Evolutionary conservation across 345 rosid species (phyloP).

Genomic region (Physaria fendleri): DNA sequence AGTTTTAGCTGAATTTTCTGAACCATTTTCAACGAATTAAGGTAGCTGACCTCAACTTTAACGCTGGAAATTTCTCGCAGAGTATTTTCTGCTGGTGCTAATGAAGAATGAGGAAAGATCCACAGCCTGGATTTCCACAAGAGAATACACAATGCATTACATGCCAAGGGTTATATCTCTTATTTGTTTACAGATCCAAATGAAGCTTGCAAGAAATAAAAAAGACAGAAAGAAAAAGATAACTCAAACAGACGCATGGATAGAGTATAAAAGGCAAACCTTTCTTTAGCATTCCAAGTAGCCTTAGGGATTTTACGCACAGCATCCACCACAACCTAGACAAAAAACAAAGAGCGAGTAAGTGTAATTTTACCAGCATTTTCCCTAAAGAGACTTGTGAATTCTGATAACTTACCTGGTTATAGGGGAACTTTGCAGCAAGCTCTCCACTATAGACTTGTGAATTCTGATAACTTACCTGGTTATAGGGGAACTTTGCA

Average conservation of each 20-base stretch:
- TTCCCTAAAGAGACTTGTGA: neutral
- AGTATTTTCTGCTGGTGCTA: constrained; percentile 56
- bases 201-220: neutral
- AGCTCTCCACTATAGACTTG: no score
- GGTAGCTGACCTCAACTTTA: constrained; percentile 53
- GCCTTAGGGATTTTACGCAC: constrained; percentile 76
- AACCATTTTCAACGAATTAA: neutral
- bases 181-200: neutral
- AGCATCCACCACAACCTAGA: constrained; percentile 58
- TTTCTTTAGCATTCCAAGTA: constrained; percentile 88
- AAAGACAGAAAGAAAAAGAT: neutral
- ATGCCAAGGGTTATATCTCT: neutral
- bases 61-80: constrained; percentile 40
- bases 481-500: constrained; percentile 62
- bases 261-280: constrained; percentile 34
- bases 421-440: constrained; percentile 62
- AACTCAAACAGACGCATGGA: neutral
- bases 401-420: constrained; percentile 37
- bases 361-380: constrained; percentile 2
- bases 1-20: neutral
- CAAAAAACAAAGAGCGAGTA: constrained; percentile 1
- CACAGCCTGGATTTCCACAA: constrained; percentile 51
- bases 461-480: constrained; percentile 32
- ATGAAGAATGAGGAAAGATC: constrained; percentile 67
- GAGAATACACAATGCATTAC: neutral